These are phyloP conservation scores for Adiantum capillusveneris DNA, from an alignment of 75 land plant genomes.

Conservation along the genomic window DNA sequence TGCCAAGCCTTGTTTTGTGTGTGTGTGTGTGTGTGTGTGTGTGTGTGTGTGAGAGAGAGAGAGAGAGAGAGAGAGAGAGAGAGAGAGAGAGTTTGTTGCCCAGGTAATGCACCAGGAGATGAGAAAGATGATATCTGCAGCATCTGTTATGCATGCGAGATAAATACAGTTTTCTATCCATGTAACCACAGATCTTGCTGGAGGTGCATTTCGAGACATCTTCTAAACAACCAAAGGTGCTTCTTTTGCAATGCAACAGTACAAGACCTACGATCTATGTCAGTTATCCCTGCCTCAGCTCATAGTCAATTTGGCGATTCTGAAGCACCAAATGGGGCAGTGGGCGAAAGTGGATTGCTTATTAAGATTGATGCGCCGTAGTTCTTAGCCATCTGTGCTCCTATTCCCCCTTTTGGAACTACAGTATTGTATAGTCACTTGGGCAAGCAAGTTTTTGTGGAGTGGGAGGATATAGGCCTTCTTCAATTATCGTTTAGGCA, in stretches of 20 bases:
- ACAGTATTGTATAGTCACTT: too few species aligned
- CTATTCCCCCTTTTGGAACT: too few species aligned
- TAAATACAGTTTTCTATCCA: conserved; percentile 65
- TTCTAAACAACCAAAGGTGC: conserved; percentile 85
- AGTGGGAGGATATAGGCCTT: too few species aligned
- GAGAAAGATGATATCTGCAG: conserved; percentile 57
- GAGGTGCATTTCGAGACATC: conserved; percentile 83
- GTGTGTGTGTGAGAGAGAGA: not conserved
- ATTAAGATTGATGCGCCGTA: conserved; percentile 7
- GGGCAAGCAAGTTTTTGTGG: too few species aligned
- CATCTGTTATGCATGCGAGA: conserved; percentile 75
- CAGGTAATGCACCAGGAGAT: conserved; percentile 6
- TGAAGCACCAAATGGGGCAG: not conserved
- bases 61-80: conserved; percentile 7
- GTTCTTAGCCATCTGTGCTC: too few species aligned
- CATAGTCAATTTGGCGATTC: conserved; percentile 7
- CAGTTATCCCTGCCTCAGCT: conserved; percentile 4
- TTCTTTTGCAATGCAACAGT: conserved; percentile 87
- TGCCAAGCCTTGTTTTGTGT: too few species aligned
- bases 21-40: too few species aligned
- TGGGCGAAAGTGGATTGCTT: conserved; percentile 9
- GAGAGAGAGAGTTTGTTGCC: not conserved
- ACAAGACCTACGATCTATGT: conserved; percentile 34
- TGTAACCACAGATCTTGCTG: conserved; percentile 77
- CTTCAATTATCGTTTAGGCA: too few species aligned